Percentiles rank a stretch among this genome's conserved stretches.
These are phyloP conservation scores for Arthroderma sp. DNA, from an alignment of 2,329 filamentous ascomycete species.

Conservation along the genomic window DNA sequence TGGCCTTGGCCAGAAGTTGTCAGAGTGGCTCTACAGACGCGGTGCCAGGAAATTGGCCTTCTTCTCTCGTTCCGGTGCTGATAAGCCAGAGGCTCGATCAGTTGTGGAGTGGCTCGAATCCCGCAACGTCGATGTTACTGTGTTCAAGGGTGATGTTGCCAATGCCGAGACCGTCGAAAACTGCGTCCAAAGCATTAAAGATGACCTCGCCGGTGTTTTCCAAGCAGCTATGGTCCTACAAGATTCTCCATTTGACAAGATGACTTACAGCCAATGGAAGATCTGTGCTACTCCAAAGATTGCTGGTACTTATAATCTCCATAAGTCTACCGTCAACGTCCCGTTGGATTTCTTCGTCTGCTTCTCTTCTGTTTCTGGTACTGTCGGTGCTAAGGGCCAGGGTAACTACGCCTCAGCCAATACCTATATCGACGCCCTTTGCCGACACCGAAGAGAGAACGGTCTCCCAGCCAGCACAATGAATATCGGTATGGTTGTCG, in stretches of 20 bases:
- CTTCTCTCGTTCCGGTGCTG: constrained; percentile 17
- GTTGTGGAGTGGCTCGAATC: constrained; percentile 4
- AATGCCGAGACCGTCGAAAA: constrained; percentile 2
- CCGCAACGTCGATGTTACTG: constrained; percentile 1
- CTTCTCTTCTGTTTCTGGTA: constrained; percentile 22
- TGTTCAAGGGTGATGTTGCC: constrained; percentile 5
- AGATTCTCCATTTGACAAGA: constrained; percentile 18
- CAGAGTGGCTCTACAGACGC: constrained; percentile 13
- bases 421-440: constrained; percentile 13
- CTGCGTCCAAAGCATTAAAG: constrained; percentile 2
- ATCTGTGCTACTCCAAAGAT: constrained; percentile 15
- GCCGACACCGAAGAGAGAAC: constrained; percentile 16
- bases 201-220: constrained; percentile 12
- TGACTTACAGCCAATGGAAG: constrained; percentile 14
- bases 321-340: constrained; percentile 7
- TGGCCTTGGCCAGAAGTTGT: constrained; percentile 15
- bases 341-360: constrained; percentile 22
- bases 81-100: constrained; percentile 1
- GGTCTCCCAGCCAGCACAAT: constrained; percentile 10
- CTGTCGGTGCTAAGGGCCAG: constrained; percentile 26
- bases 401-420: constrained; percentile 14
- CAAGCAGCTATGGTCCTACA: constrained; percentile 14
- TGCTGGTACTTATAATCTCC: constrained; percentile 18
- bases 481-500: constrained; percentile 9
- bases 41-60: constrained; percentile 19